A percentile compares a stretch with the other conserved stretches of the same genome.
phyloP scores from a whole-genome alignment of 495 filamentous ascomycete genomes.

The Aspergillus cavernicola region DNA sequence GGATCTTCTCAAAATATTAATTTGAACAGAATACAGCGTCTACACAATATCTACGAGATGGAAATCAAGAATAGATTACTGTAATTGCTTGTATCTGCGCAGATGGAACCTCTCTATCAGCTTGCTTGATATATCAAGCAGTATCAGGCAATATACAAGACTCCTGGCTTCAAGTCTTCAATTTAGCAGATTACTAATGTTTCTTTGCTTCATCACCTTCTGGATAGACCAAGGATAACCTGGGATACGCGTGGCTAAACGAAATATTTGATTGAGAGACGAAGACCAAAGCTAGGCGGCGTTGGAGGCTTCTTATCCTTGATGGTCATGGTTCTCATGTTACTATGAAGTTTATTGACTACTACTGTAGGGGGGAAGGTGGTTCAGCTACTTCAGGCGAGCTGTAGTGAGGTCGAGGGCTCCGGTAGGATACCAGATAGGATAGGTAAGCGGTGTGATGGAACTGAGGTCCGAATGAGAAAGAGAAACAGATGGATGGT shows the following conservation, averaged over 20 bases:
- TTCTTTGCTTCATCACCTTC: conserved; percentile 7
- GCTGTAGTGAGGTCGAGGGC: too few species aligned
- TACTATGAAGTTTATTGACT: conserved; percentile 7
- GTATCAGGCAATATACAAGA: neutral
- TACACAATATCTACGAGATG: conserved; percentile 2
- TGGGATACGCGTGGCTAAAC: neutral
- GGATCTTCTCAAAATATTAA: conserved; percentile 7
- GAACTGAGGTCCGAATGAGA: too few species aligned
- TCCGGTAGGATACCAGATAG: too few species aligned
- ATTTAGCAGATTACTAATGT: neutral
- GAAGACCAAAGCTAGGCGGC: neutral
- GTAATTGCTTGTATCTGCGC: conserved; percentile 9
- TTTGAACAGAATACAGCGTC: neutral
- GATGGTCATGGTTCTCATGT: conserved; percentile 1
- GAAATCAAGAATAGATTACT: conserved; percentile 7
- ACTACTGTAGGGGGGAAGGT: too few species aligned
- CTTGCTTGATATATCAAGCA: conserved; percentile 2
- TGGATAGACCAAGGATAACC: neutral
- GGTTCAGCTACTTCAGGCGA: too few species aligned
- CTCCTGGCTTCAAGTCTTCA: conserved; percentile 7
- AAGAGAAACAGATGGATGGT: too few species aligned
- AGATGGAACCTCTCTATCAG: neutral
- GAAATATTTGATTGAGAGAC: conserved; percentile 4
- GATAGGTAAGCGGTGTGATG: too few species aligned
- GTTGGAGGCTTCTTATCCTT: neutral